These are phyloP conservation scores for Eucalyptus erythrocorys DNA, from an alignment of 345 rosid genomes.

Conservation along the genomic window DNA sequence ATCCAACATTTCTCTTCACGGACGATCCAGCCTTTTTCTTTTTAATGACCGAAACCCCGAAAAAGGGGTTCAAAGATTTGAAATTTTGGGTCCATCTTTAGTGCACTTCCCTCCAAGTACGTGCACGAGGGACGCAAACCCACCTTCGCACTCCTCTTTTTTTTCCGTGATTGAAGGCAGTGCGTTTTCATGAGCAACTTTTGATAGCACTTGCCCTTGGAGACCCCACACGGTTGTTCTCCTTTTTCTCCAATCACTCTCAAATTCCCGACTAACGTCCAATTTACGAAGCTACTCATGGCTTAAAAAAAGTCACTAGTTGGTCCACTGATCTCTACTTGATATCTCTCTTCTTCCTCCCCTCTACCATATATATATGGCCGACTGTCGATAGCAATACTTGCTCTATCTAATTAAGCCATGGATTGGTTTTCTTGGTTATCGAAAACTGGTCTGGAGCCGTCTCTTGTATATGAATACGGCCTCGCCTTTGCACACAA, in stretches of 20 bases:
- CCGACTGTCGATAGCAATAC: neutral
- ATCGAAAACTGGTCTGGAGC: conserved; percentile 60
- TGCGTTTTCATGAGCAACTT: neutral
- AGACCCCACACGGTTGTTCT: neutral
- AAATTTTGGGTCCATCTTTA: neutral
- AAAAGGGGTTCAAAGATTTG: neutral
- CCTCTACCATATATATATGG: neutral
- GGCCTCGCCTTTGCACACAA: conserved; percentile 67
- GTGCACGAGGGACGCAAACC: neutral
- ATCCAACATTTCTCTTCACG: neutral
- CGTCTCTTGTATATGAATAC: conserved; percentile 69
- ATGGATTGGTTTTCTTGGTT: conserved; percentile 99
- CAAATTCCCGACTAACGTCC: neutral
- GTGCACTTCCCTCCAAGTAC: neutral
- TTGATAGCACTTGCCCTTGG: neutral
- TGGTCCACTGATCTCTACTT: neutral
- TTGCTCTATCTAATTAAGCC: neutral
- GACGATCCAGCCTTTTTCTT: neutral
- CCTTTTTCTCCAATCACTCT: neutral
- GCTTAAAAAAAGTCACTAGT: neutral
- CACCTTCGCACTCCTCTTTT: neutral
- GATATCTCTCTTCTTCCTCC: neutral
- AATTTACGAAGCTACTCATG: neutral
- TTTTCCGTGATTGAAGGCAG: neutral
- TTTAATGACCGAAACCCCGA: neutral